Percentiles rank a stretch among this genome's conserved stretches.
Evolutionary conservation across 2,329 filamentous ascomycete species (phyloP).

Genomic region (Curvularia verruculosa): DNA sequence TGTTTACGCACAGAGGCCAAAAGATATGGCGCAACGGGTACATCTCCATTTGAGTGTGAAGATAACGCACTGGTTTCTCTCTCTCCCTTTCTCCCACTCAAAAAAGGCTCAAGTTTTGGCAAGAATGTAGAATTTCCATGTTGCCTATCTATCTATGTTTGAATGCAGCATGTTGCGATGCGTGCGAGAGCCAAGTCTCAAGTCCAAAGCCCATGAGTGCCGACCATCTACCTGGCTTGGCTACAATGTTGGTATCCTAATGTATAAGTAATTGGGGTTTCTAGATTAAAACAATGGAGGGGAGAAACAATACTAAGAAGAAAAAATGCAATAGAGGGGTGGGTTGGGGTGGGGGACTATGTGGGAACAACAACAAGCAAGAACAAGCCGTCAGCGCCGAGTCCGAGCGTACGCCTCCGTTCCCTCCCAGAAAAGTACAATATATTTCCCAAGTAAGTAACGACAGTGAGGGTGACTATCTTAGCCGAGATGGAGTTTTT

Average conservation of each 20-base stretch:
- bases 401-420: constrained; percentile 1
- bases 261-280: background rate
- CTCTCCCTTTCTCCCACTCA: no score
- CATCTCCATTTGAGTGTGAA: no score
- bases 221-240: background rate
- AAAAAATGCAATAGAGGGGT: background rate
- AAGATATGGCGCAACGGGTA: no score
- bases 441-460: background rate
- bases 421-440: background rate
- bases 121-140: background rate
- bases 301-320: background rate
- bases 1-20: no score
- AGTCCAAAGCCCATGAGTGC: background rate
- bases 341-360: no score
- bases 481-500: background rate
- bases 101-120: no score
- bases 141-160: background rate
- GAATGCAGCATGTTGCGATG: background rate
- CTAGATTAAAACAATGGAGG: background rate
- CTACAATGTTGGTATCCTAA: constrained; percentile 9
- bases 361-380: no score
- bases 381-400: constrained; percentile 3
- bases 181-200: constrained; percentile 1
- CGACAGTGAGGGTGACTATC: background rate
- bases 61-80: no score